These are phyloP conservation scores for Taphrina deformans DNA, from an alignment of 1,139 yeast genomes.

Conservation along the genomic window DNA sequence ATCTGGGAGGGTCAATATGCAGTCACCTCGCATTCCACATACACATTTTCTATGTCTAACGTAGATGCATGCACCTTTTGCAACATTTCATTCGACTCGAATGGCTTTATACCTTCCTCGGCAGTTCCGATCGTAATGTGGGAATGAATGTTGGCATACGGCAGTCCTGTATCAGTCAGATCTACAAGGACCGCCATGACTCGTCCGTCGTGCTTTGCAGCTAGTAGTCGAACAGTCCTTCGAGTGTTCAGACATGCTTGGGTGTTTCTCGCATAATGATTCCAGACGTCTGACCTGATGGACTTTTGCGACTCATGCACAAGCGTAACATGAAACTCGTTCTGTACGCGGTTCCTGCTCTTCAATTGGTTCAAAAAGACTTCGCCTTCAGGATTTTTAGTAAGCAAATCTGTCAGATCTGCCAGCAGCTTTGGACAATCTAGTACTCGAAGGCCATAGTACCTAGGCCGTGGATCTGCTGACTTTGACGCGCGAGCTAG, in stretches of 20 bases:
- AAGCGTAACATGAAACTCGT: constrained; percentile 73
- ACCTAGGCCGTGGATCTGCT: constrained; percentile 40
- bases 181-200: constrained; percentile 60
- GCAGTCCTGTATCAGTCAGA: constrained; percentile 41
- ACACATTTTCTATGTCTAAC: not conserved
- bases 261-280: constrained; percentile 41
- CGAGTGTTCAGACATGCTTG: constrained; percentile 37
- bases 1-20: no score
- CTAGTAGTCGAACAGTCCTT: constrained; percentile 47
- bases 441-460: constrained; percentile 46
- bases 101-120: constrained; percentile 53
- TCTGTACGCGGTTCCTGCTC: constrained; percentile 51
- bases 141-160: constrained; percentile 52
- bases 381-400: constrained; percentile 9
- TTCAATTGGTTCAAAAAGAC: constrained; percentile 45
- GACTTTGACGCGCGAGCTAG: not conserved
- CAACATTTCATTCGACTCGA: constrained; percentile 53
- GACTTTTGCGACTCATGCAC: constrained; percentile 52
- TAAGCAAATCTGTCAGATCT: not conserved
- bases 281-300: constrained; percentile 40
- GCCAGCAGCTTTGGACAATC: not conserved
- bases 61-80: constrained; percentile 11
- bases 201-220: constrained; percentile 55
- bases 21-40: not conserved
- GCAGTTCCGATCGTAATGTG: constrained; percentile 80